These are phyloP conservation scores for Dillenia turbinata DNA, from an alignment of 164 flowering plant genomes.

Conservation along the genomic window DNA sequence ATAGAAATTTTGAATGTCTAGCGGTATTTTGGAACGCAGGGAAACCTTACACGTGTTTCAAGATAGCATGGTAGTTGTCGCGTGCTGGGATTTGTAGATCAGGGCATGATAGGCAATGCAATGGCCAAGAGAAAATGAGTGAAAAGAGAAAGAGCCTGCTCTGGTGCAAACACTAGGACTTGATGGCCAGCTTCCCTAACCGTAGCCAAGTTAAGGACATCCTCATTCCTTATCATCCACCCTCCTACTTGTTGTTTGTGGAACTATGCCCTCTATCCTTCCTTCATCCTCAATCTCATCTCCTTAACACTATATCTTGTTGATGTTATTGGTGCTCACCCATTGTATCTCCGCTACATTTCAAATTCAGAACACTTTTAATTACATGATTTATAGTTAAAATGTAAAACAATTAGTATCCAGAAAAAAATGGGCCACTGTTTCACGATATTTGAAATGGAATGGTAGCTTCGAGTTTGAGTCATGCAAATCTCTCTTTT, in stretches of 20 bases:
- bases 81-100: no score
- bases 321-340: constrained; percentile 29
- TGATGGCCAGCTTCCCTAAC: constrained; percentile 60
- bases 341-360: constrained; percentile 46
- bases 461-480: no score
- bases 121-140: constrained; percentile 32
- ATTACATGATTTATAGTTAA: no score
- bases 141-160: constrained; percentile 40
- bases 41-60: no score
- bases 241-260: constrained; percentile 40
- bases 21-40: no score
- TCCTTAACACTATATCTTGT: constrained; percentile 25
- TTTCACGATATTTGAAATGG: no score
- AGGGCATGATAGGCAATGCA: constrained; percentile 32
- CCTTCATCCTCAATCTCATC: constrained; percentile 18
- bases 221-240: constrained; percentile 35
- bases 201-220: constrained; percentile 40
- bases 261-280: constrained; percentile 40
- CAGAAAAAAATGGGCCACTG: no score
- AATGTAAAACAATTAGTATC: no score
- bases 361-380: no score
- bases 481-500: no score
- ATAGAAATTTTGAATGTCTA: no score
- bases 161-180: constrained; percentile 40
- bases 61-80: no score